These are phyloP conservation scores for Syzygium syzygioides DNA, from an alignment of 441 rosid species.

Conservation along the genomic window DNA sequence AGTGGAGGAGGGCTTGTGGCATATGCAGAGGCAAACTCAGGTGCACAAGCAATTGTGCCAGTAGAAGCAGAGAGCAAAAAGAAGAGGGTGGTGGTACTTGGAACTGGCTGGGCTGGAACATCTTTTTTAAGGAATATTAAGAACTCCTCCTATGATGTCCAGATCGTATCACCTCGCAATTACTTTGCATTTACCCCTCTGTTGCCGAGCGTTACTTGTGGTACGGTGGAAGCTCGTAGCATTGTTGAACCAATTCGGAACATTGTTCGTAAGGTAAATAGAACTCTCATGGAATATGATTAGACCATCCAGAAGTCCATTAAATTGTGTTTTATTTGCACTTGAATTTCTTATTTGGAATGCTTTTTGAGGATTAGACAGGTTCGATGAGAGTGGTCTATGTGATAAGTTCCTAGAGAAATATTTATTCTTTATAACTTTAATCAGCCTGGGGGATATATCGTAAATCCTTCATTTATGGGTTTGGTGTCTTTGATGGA, in stretches of 20 bases:
- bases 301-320: neutral
- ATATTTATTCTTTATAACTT: neutral
- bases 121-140: slow-evolving; percentile 76
- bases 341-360: neutral
- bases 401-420: neutral
- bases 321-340: neutral
- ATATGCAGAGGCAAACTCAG: slow-evolving; percentile 60
- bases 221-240: slow-evolving; percentile 89
- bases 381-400: neutral
- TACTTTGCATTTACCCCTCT: slow-evolving; percentile 95
- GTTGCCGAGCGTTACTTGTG: slow-evolving; percentile 92
- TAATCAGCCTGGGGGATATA: neutral
- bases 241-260: slow-evolving; percentile 86
- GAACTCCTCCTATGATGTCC: slow-evolving; percentile 64
- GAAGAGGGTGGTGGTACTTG: slow-evolving; percentile 87
- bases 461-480: neutral
- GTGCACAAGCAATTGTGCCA: slow-evolving; percentile 17
- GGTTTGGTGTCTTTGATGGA: neutral
- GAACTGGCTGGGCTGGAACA: slow-evolving; percentile 98
- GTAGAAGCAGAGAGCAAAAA: slow-evolving; percentile 40
- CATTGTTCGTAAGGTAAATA: slow-evolving; percentile 73
- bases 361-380: neutral
- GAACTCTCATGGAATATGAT: neutral
- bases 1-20: slow-evolving; percentile 91
- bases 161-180: slow-evolving; percentile 89